Evolutionary conservation across 331 rosid genomes (phyloP).

Genomic region (Dryas integrifolia): DNA sequence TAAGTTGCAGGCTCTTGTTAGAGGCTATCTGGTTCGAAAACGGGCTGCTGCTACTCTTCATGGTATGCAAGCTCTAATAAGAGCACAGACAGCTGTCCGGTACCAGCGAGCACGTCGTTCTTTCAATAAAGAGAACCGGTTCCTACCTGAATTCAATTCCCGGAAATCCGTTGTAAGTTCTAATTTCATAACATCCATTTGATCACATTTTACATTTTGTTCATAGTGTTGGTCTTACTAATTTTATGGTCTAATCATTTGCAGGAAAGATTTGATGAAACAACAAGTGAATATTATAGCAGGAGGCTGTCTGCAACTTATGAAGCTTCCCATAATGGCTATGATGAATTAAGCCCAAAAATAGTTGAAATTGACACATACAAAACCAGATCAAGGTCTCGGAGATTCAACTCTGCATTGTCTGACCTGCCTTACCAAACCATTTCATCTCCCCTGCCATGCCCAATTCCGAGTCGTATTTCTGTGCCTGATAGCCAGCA

Average conservation of each 20-base stretch:
- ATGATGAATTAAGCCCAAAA: conserved; percentile 67
- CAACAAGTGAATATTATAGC: conserved; percentile 73
- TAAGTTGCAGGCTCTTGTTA: conserved; percentile 86
- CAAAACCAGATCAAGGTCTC: conserved; percentile 68
- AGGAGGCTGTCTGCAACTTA: conserved; percentile 59
- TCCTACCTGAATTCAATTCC: conserved; percentile 47
- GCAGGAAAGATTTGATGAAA: conserved; percentile 75
- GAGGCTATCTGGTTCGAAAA: conserved; percentile 83
- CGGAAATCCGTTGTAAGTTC: conserved; percentile 60
- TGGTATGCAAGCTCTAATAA: conserved; percentile 87
- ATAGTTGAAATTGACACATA: conserved; percentile 91
- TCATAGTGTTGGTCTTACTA: background rate
- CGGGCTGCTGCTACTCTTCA: conserved; percentile 87
- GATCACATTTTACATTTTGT: background rate
- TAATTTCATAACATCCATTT: background rate
- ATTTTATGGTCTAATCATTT: background rate
- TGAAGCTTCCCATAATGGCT: conserved; percentile 50
- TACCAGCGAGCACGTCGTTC: conserved; percentile 84
- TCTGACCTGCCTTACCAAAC: conserved; percentile 58
- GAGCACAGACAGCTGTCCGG: conserved; percentile 77
- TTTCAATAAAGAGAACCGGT: conserved; percentile 59
- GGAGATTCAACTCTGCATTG: conserved; percentile 45
- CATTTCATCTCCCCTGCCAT: conserved; percentile 50
- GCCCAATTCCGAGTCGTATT: conserved; percentile 40
- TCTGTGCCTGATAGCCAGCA: conserved; percentile 46